Evolutionary conservation across 306 rosid species (phyloP).

Genomic region (Castanea sativa): DNA sequence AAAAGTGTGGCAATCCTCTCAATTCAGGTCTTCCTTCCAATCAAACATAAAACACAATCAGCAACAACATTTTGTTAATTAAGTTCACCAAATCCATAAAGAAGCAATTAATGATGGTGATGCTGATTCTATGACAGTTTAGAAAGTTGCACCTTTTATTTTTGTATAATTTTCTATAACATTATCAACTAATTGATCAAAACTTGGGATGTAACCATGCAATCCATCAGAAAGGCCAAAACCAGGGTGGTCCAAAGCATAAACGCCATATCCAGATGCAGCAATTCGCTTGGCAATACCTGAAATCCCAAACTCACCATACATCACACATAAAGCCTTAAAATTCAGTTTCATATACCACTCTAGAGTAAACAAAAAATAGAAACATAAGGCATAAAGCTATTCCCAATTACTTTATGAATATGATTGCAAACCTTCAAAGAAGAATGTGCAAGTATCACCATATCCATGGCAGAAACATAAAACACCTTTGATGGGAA

Average conservation of each 20-base stretch:
- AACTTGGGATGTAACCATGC: constrained; percentile 76
- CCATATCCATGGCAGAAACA: constrained; percentile 98
- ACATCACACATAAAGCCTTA: background rate
- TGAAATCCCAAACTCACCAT: constrained; percentile 25
- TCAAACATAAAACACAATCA: constrained; percentile 18
- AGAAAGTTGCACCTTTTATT: constrained; percentile 49
- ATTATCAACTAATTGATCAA: constrained; percentile 63
- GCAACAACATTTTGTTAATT: constrained; percentile 6
- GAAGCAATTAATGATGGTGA: background rate
- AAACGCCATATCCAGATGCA: constrained; percentile 69
- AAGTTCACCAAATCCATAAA: background rate
- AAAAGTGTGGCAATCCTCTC: constrained; percentile 61
- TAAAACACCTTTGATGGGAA: constrained; percentile 61
- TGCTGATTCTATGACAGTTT: background rate
- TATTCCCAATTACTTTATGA: background rate
- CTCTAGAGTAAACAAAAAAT: background rate
- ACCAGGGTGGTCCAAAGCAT: constrained; percentile 85
- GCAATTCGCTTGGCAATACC: constrained; percentile 84
- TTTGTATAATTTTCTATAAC: constrained; percentile 66
- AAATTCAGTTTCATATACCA: background rate
- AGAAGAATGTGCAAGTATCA: constrained; percentile 92
- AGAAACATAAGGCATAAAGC: background rate
- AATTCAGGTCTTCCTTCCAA: constrained; percentile 64
- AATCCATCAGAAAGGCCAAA: constrained; percentile 90
- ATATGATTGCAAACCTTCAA: constrained; percentile 65